These are phyloP conservation scores for Phtheirospermum japonicum DNA, from an alignment of 257 asterid species.

Conservation along the genomic window DNA sequence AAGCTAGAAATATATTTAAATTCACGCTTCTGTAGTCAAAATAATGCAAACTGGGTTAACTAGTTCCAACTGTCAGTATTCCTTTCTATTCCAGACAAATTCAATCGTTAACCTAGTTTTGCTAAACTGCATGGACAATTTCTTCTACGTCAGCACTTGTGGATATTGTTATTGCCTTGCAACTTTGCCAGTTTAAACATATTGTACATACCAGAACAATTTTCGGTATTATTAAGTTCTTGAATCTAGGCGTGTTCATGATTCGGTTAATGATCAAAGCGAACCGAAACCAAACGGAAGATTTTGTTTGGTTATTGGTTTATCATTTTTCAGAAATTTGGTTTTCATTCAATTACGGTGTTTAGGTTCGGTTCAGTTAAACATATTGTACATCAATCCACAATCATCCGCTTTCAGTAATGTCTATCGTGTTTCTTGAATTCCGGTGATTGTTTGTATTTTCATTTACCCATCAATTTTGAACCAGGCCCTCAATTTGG, in stretches of 20 bases:
- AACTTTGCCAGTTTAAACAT: slow-evolving; percentile 13
- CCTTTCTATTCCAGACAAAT: slow-evolving; percentile 1
- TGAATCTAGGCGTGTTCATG: background rate
- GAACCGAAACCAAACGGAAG: too few species aligned
- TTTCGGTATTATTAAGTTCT: background rate
- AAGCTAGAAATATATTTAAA: slow-evolving; percentile 16
- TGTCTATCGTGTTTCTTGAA: too few species aligned
- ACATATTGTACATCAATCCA: too few species aligned
- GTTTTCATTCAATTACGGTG: too few species aligned
- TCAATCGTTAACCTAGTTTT: slow-evolving; percentile 1
- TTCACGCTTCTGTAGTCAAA: slow-evolving; percentile 18
- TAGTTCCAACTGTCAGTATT: background rate
- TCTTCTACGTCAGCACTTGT: background rate
- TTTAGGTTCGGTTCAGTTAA: too few species aligned
- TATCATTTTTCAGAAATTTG: too few species aligned
- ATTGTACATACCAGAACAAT: background rate
- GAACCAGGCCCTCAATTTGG: too few species aligned
- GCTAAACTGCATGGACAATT: slow-evolving; percentile 4
- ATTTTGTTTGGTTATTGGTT: too few species aligned
- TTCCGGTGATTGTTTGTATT: too few species aligned
- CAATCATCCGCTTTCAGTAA: too few species aligned
- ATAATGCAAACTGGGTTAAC: background rate
- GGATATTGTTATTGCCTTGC: background rate
- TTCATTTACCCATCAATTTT: too few species aligned
- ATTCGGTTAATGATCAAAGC: too few species aligned